Conservation (phyloP, 2,329 filamentous ascomycete species). For the Beauveria bassiana region DNA sequence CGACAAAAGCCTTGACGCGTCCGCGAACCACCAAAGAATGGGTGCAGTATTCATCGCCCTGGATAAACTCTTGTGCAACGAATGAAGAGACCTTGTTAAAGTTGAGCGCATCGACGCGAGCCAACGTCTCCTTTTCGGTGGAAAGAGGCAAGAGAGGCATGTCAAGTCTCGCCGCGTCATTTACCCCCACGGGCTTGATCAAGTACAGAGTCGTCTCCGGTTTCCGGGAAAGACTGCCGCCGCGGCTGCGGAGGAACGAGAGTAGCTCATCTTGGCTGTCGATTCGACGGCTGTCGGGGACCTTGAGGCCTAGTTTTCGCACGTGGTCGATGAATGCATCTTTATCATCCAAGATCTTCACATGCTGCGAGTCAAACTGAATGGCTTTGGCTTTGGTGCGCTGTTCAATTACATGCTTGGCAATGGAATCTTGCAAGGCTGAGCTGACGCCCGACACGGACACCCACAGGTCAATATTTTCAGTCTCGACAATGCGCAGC, state of each 20-base stretch:
- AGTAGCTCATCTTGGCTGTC: constrained; percentile 44
- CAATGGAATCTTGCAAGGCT: constrained; percentile 58
- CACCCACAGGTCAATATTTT: constrained; percentile 64
- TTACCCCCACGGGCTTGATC: constrained; percentile 57
- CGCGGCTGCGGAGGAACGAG: constrained; percentile 36
- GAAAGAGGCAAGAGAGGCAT: constrained; percentile 58
- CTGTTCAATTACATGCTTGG: constrained; percentile 52
- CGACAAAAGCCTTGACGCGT: constrained; percentile 56
- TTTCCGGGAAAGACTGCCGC: constrained; percentile 16
- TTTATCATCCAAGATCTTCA: constrained; percentile 55
- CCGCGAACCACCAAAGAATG: constrained; percentile 62
- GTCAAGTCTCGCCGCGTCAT: constrained; percentile 50
- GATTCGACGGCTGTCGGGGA: constrained; percentile 46
- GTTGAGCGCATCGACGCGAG: constrained; percentile 34
- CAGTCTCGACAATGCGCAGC: constrained; percentile 48
- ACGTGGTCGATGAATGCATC: constrained; percentile 56
- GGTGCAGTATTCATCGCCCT: constrained; percentile 59
- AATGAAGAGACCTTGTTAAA: constrained; percentile 48
- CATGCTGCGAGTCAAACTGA: constrained; percentile 52
- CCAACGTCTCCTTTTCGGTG: constrained; percentile 47
- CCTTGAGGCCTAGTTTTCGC: constrained; percentile 41
- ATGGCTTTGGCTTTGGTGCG: constrained; percentile 53
- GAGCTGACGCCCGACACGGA: constrained; percentile 62
- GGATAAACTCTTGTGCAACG: constrained; percentile 57
- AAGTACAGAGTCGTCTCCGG: constrained; percentile 42